phyloP scores from a whole-genome alignment of 495 filamentous ascomycete species.

The Penicillium pancosmium region DNA sequence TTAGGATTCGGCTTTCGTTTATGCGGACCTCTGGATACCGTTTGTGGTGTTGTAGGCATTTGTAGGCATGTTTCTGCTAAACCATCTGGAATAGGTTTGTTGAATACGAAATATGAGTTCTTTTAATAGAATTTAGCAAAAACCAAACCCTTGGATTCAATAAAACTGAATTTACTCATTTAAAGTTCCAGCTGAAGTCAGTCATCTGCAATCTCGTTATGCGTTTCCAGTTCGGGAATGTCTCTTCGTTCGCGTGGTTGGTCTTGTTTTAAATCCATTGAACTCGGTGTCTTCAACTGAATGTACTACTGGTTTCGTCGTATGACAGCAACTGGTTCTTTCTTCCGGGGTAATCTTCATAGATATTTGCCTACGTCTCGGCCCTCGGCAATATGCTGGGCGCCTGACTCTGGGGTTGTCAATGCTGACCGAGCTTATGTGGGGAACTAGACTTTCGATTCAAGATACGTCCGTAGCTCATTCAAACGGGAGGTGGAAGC shows the following conservation, averaged over 20 bases:
- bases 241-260: slow-evolving; percentile 6
- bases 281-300: not conserved
- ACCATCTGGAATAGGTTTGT: not conserved
- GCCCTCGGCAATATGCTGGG: slow-evolving; percentile 5
- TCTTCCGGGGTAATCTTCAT: not conserved
- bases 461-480: not conserved
- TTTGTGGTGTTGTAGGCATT: not conserved
- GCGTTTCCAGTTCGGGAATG: slow-evolving; percentile 2
- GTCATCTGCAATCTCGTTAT: slow-evolving; percentile 9
- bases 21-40: not conserved
- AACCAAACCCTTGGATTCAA: not conserved
- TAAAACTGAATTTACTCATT: not conserved
- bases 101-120: not conserved
- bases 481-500: not conserved
- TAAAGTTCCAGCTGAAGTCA: slow-evolving; percentile 4
- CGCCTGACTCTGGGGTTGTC: not conserved
- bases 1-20: not conserved
- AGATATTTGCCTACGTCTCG: slow-evolving; percentile 2
- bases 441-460: not conserved
- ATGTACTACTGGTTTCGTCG: not conserved
- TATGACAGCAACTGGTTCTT: not conserved
- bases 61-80: not conserved
- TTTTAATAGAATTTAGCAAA: not conserved
- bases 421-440: not conserved
- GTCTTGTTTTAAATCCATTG: slow-evolving; percentile 11